Conservation (phyloP, 106 monocot genomes). For the Iris macrosiphon region DNA sequence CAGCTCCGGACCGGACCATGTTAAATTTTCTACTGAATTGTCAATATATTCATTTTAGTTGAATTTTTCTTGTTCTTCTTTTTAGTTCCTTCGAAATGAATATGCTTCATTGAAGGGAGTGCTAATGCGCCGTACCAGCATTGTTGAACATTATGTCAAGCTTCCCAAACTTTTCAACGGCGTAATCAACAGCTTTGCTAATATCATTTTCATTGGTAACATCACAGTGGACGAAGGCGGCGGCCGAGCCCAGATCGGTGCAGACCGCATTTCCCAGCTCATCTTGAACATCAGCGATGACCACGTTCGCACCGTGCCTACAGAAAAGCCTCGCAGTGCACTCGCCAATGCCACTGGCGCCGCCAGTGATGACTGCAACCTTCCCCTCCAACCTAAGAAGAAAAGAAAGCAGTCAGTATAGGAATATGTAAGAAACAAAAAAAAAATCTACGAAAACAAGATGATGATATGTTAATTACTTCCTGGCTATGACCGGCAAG, state of each 20-base stretch:
- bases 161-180: slow-evolving; percentile 4
- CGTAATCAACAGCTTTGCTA: neutral
- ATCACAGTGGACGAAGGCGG: slow-evolving; percentile 16
- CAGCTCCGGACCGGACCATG: no score
- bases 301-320: slow-evolving; percentile 35
- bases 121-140: slow-evolving; percentile 18
- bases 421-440: no score
- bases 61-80: no score
- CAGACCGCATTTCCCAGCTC: slow-evolving; percentile 11
- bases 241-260: neutral
- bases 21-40: no score
- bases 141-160: slow-evolving; percentile 25
- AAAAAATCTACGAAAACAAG: no score
- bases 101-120: no score
- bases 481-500: no score
- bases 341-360: slow-evolving; percentile 46
- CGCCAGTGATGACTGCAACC: slow-evolving; percentile 58
- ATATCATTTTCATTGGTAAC: slow-evolving; percentile 8
- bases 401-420: no score
- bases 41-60: no score
- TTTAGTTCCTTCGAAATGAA: no score
- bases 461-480: no score
- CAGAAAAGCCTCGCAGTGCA: slow-evolving; percentile 34
- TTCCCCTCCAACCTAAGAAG: slow-evolving; percentile 49
- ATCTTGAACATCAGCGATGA: slow-evolving; percentile 27